Evolutionary conservation across 495 filamentous ascomycete species (phyloP).

Genomic region (Penicillium ucsense): DNA sequence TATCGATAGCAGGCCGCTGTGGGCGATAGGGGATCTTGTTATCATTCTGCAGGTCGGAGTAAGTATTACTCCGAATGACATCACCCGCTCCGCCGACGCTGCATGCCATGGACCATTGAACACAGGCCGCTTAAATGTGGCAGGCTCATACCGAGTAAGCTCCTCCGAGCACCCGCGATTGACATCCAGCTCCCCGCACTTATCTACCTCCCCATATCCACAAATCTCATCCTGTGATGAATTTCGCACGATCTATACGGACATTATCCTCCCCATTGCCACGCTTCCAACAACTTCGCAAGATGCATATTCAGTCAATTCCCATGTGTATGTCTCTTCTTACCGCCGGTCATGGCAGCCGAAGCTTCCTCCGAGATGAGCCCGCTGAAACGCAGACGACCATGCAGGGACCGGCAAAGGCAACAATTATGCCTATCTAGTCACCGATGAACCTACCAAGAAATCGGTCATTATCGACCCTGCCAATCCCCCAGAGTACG

Average conservation of each 20-base stretch:
- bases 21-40: no score
- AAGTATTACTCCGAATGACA: no score
- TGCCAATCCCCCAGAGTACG: constrained; percentile 84
- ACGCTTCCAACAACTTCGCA: constrained; percentile 15
- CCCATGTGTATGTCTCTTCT: constrained; percentile 76
- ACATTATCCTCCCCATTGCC: constrained; percentile 2
- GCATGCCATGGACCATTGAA: no score
- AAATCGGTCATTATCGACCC: constrained; percentile 95
- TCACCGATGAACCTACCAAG: constrained; percentile 82
- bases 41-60: no score
- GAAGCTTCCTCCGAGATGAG: not conserved
- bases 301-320: constrained; percentile 95
- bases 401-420: constrained; percentile 70
- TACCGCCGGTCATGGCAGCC: not conserved
- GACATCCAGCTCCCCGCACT: no score
- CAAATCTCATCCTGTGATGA: constrained; percentile 17
- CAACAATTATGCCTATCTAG: constrained; percentile 96
- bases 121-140: no score
- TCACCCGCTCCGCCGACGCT: no score
- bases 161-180: no score
- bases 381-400: constrained; percentile 1
- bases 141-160: no score
- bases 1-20: no score
- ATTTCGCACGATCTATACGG: constrained; percentile 16
- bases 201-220: constrained; percentile 9